phyloP scores from a whole-genome alignment of 768 basidiomycete genomes.

The Boletus vermiculosoides region DNA sequence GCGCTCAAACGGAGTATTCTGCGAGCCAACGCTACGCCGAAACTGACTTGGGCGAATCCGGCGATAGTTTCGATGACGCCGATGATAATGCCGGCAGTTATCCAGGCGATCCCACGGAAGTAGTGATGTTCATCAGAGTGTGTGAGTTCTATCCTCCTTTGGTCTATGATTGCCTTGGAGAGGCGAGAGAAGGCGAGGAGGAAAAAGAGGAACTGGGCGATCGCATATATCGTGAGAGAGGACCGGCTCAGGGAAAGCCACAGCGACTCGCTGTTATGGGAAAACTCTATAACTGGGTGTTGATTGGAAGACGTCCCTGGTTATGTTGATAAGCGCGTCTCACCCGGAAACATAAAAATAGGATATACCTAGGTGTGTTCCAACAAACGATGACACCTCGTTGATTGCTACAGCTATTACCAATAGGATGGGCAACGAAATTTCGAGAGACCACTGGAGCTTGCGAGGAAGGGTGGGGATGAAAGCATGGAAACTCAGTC shows the following conservation, averaged over 20 bases:
- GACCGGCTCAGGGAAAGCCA: constrained; percentile 60
- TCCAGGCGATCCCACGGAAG: constrained; percentile 65
- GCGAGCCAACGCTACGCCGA: constrained; percentile 52
- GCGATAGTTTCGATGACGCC: constrained; percentile 63
- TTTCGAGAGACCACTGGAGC: constrained; percentile 43
- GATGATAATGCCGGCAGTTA: constrained; percentile 57
- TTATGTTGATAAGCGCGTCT: not conserved
- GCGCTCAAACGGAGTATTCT: constrained; percentile 56
- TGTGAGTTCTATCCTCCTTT: constrained; percentile 50
- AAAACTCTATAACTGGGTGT: constrained; percentile 43
- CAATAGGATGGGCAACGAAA: constrained; percentile 51
- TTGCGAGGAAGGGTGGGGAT: constrained; percentile 51
- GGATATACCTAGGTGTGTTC: constrained; percentile 54
- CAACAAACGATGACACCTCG: constrained; percentile 64
- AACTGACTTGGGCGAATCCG: constrained; percentile 58
- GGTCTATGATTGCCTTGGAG: constrained; percentile 45
- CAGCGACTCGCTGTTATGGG: constrained; percentile 32
- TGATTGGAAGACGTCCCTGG: constrained; percentile 9
- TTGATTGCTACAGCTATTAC: constrained; percentile 55
- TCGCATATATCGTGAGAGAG: constrained; percentile 57
- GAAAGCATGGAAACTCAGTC: constrained; percentile 52
- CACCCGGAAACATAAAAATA: not conserved
- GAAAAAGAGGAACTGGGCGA: constrained; percentile 59
- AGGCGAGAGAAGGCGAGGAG: constrained; percentile 60
- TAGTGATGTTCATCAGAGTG: constrained; percentile 45